Evolutionary conservation across 2,329 filamentous ascomycete species (phyloP), one percentile per base, ranked within the genome.

Genomic region (Sarocladium kiliense): DNA sequence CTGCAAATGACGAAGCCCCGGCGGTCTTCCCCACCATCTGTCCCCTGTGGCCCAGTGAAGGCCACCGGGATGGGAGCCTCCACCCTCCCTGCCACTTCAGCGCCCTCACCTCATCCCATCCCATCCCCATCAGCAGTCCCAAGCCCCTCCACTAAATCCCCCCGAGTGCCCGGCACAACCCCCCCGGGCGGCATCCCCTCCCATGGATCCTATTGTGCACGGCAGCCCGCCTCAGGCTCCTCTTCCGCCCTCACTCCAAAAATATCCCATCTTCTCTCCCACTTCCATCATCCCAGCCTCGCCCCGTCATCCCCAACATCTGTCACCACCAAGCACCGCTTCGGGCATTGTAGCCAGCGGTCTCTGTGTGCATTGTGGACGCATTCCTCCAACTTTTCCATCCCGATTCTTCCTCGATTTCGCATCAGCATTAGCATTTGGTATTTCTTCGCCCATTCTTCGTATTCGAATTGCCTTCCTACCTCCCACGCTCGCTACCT

Each of bases 201-300:
- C 41, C 41, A 21, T n/a, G n/a, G n/a, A n/a, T n/a, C n/a, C n/a
- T n/a, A n/a, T n/a, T n/a, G n/a, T n/a, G n/a, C n/a, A n/a, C n/a
- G n/a, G n/a, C n/a, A n/a, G n/a, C n/a, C n/a, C n/a, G n/a, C n/a
- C n/a, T n/a, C 44, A 49, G 23, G 44, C 44, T 27, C 44, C 49
- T 37, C 18, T 39, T 36, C 49, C 32, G 32, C 49, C 27, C 32
- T 39, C 27, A 53, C 27, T 53, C 49, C 49, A 53, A 53, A 53
- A 53, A 53, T 53, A 53, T 39, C 49, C 42, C 27, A 26, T 53
- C 27, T 23, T 39, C 49, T 53, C 49, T 53, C 49, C 49, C 32
- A 23, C 49, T 53, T 39, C 49, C 32, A 36, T 53, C 49, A 39
- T 53, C 49, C 27, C 49, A 53, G 49, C 49, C 49, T 50, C 19